These are phyloP conservation scores for Athelia sp. DNA, from an alignment of 1,284 basidiomycete species.

Conservation along the genomic window DNA sequence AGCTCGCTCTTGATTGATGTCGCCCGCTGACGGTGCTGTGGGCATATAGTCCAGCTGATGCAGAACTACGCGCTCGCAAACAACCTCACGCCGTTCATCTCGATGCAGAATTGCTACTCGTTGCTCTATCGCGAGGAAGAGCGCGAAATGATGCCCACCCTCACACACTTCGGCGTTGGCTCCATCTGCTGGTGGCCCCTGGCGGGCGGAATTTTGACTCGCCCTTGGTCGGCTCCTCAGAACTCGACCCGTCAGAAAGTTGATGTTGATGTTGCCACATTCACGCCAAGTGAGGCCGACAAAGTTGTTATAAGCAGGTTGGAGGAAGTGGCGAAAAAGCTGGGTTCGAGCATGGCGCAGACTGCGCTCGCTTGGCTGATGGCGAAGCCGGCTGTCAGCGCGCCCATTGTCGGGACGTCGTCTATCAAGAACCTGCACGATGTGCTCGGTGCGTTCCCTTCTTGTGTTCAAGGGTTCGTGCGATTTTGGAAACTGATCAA, in stretches of 20 bases:
- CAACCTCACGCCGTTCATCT: constrained; percentile 39
- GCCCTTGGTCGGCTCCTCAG: constrained; percentile 16
- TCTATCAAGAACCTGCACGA: constrained; percentile 31
- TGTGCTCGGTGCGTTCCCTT: constrained; percentile 20
- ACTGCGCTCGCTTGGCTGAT: constrained; percentile 37
- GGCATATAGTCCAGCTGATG: constrained; percentile 13
- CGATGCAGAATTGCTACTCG: constrained; percentile 43
- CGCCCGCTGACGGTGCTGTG: neutral
- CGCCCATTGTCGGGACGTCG: constrained; percentile 35
- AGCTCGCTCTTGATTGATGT: neutral
- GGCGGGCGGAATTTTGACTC: constrained; percentile 23
- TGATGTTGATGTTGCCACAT: constrained; percentile 21
- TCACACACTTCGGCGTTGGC: constrained; percentile 15
- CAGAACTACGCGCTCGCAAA: constrained; percentile 22
- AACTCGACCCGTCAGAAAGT: constrained; percentile 18
- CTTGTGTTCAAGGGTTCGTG: neutral
- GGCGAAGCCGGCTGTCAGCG: constrained; percentile 28
- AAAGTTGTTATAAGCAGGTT: constrained; percentile 18
- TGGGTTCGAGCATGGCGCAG: constrained; percentile 35
- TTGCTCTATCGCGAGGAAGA: constrained; percentile 42
- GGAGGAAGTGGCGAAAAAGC: constrained; percentile 34
- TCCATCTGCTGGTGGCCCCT: constrained; percentile 26
- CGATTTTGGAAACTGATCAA: neutral
- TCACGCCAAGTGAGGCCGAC: neutral
- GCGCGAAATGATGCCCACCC: too few relatives aligned